phyloP scores from a whole-genome alignment of 306 rosid genomes.

The Oemleria cerasiformis region DNA sequence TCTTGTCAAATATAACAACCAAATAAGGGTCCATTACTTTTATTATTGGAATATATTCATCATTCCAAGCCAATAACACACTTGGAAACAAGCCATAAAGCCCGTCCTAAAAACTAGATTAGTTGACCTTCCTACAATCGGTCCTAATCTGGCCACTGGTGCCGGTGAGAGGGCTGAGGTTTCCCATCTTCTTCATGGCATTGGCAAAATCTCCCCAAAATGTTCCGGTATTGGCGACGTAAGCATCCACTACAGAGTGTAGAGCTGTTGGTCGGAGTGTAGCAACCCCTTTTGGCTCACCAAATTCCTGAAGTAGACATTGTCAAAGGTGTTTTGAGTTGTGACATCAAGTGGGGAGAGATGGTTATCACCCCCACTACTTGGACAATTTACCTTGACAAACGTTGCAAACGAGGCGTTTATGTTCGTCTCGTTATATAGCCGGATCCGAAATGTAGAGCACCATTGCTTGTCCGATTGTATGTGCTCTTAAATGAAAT shows the following conservation, averaged over 20 bases:
- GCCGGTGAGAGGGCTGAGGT: slow-evolving; percentile 59
- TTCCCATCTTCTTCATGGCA: slow-evolving; percentile 62
- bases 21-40: too few relatives aligned
- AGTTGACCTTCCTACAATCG: slow-evolving; percentile 47
- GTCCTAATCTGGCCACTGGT: slow-evolving; percentile 55
- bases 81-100: not conserved
- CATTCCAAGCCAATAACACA: too few relatives aligned
- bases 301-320: slow-evolving; percentile 51
- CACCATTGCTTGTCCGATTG: slow-evolving; percentile 59
- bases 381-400: slow-evolving; percentile 41
- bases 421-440: slow-evolving; percentile 61
- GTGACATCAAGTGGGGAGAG: slow-evolving; percentile 47
- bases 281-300: slow-evolving; percentile 45
- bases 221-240: slow-evolving; percentile 23
- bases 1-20: too few relatives aligned
- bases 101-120: not conserved
- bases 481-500: slow-evolving; percentile 46
- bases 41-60: too few relatives aligned
- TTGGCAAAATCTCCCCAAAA: slow-evolving; percentile 50
- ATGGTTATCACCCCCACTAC: slow-evolving; percentile 41
- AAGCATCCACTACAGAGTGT: slow-evolving; percentile 38
- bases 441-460: slow-evolving; percentile 35
- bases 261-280: slow-evolving; percentile 64
- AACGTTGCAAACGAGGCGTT: slow-evolving; percentile 42
- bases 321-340: slow-evolving; percentile 43